These are phyloP conservation scores for Aulographum hederae DNA, from an alignment of 2,329 filamentous ascomycete genomes.

Conservation along the genomic window DNA sequence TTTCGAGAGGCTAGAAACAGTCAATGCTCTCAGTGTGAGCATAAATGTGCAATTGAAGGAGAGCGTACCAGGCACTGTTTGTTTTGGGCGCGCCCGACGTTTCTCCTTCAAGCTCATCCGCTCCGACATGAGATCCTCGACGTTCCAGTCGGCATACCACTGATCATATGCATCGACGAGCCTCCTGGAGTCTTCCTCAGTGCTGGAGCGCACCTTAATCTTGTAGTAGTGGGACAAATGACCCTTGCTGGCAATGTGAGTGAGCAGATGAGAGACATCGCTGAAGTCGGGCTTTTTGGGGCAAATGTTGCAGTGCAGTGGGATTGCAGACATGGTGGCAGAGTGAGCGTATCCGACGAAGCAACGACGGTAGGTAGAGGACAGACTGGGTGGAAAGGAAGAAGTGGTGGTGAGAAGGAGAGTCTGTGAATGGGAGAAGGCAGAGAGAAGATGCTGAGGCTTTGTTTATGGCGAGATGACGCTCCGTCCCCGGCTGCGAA, in stretches of 20 bases:
- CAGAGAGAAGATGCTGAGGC: background rate
- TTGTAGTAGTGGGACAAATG: constrained; percentile 75
- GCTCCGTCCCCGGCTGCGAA: too few relatives aligned
- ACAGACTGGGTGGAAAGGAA: constrained; percentile 1
- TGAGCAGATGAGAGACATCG: constrained; percentile 80
- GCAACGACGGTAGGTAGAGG: background rate
- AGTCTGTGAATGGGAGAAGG: background rate
- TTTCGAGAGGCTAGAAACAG: too few relatives aligned
- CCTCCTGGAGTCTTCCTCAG: constrained; percentile 45
- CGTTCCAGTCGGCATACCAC: constrained; percentile 58
- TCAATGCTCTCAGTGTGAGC: too few relatives aligned
- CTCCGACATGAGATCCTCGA: constrained; percentile 58
- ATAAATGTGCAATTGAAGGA: too few relatives aligned
- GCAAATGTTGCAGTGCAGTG: constrained; percentile 69
- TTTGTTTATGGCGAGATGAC: background rate
- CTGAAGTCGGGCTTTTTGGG: constrained; percentile 66
- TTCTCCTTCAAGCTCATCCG: constrained; percentile 60
- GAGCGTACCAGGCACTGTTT: too few relatives aligned
- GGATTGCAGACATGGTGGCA: constrained; percentile 28
- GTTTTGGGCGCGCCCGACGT: constrained; percentile 31
- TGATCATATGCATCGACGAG: constrained; percentile 50
- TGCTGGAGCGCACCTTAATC: constrained; percentile 51
- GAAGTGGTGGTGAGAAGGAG: constrained; percentile 2
- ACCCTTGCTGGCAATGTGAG: constrained; percentile 83
- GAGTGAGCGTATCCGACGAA: background rate